Evolutionary conservation across 192 early-diverging fungal genomes (phyloP).

Genomic region (Coemansia sp.): DNA sequence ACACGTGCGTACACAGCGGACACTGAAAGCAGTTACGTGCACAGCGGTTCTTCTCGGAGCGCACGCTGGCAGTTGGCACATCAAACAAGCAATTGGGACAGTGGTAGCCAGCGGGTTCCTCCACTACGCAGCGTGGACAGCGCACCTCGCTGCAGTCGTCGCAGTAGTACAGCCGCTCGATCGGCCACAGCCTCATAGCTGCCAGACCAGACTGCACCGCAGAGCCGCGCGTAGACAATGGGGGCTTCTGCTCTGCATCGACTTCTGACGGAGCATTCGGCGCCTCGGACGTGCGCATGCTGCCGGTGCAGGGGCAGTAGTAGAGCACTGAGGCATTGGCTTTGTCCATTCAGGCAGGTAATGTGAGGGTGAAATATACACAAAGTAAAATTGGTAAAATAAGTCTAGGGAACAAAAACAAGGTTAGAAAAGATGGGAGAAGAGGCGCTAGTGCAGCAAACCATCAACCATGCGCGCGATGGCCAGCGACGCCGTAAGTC

Average conservation of each 20-base stretch:
- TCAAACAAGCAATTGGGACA: constrained; percentile 98
- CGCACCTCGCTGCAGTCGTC: constrained; percentile 78
- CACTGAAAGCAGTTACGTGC: constrained; percentile 93
- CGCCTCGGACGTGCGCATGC: constrained; percentile 11
- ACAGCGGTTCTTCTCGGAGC: constrained; percentile 91
- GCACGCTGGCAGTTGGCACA: constrained; percentile 92
- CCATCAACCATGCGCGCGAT: constrained; percentile 58
- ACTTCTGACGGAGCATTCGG: background rate
- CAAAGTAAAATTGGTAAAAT: background rate
- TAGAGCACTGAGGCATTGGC: constrained; percentile 24
- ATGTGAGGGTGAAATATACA: background rate
- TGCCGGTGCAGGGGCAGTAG: constrained; percentile 38
- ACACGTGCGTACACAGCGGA: constrained; percentile 77
- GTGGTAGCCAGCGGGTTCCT: constrained; percentile 86
- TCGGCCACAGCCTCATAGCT: constrained; percentile 46
- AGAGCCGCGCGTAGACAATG: background rate
- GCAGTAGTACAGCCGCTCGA: constrained; percentile 84
- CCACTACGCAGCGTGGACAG: constrained; percentile 78
- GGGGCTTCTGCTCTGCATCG: background rate
- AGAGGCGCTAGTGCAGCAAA: constrained; percentile 14
- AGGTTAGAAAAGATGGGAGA: background rate
- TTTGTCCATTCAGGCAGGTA: background rate
- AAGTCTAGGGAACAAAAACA: background rate
- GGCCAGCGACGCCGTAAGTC: constrained; percentile 76
- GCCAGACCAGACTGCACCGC: constrained; percentile 14